These are phyloP conservation scores for Fusarium sp. DNA, from an alignment of 2,329 filamentous ascomycete species.

Conservation along the genomic window DNA sequence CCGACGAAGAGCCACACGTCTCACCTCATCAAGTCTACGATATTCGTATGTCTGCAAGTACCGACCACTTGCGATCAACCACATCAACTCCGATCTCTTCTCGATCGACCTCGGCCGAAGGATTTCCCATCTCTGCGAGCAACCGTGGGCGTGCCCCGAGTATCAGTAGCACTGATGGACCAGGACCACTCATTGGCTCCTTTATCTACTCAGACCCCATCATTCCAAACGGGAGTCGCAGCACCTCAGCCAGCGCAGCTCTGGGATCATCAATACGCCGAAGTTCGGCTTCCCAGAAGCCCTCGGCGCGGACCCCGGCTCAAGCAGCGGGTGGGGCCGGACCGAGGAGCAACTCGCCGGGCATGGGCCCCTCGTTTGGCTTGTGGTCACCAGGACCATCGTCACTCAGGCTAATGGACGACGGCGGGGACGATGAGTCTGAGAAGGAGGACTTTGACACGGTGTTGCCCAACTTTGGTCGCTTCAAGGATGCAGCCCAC, in stretches of 20 bases:
- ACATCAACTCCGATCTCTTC: slow-evolving; percentile 51
- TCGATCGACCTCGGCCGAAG: slow-evolving; percentile 48
- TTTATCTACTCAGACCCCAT: slow-evolving; percentile 58
- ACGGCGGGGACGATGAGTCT: slow-evolving; percentile 59
- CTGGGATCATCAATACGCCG: slow-evolving; percentile 45
- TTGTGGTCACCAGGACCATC: slow-evolving; percentile 53
- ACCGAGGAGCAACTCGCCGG: slow-evolving; percentile 38
- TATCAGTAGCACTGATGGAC: slow-evolving; percentile 34
- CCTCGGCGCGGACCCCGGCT: slow-evolving; percentile 32
- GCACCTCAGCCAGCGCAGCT: slow-evolving; percentile 58
- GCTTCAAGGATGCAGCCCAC: slow-evolving; percentile 37
- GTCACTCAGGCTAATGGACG: slow-evolving; percentile 57
- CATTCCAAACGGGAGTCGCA: slow-evolving; percentile 55
- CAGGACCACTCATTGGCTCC: slow-evolving; percentile 49
- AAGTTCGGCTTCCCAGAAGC: slow-evolving; percentile 46
- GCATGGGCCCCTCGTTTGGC: slow-evolving; percentile 41
- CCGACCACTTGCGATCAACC: slow-evolving; percentile 74
- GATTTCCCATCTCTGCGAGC: slow-evolving; percentile 27
- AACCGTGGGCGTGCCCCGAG: slow-evolving; percentile 43
- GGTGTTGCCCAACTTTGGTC: slow-evolving; percentile 65
- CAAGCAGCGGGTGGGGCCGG: slow-evolving; percentile 30
- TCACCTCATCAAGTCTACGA: slow-evolving; percentile 75
- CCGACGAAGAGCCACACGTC: slow-evolving; percentile 49
- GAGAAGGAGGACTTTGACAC: slow-evolving; percentile 60
- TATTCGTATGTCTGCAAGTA: slow-evolving; percentile 78